A percentile compares a stretch with the other conserved stretches of the same genome.
Evolutionary conservation across 1,139 yeast species (phyloP).

Genomic region (Sugiyamaella japonica): DNA sequence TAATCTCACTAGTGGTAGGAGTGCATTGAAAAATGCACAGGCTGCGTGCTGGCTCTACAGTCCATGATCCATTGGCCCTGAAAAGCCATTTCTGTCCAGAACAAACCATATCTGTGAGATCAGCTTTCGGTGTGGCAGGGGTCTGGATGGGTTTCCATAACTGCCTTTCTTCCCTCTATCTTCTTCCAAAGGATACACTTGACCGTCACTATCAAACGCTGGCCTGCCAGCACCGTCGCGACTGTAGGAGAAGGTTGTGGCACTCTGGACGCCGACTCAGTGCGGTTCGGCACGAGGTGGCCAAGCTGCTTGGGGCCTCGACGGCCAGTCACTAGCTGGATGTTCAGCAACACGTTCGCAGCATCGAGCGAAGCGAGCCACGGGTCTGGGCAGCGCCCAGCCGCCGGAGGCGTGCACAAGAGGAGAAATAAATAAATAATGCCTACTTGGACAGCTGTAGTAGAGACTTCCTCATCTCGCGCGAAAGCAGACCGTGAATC

Average conservation of each 20-base stretch:
- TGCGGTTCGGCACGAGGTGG: too few species aligned
- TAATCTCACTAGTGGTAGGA: constrained; percentile 20
- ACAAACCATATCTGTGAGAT: constrained; percentile 3
- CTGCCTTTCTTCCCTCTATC: constrained; percentile 28
- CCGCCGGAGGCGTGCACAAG: too few species aligned
- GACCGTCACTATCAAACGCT: constrained; percentile 23
- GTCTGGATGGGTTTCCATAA: constrained; percentile 21
- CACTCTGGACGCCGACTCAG: too few species aligned
- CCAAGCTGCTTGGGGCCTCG: too few species aligned
- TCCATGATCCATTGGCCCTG: constrained; percentile 15
- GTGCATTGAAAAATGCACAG: constrained; percentile 24
- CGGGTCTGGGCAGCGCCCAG: too few species aligned
- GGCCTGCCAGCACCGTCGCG: too few species aligned
- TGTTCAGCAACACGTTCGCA: too few species aligned
- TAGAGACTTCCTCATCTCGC: constrained; percentile 31
- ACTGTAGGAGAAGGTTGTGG: too few species aligned
- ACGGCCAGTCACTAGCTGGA: too few species aligned
- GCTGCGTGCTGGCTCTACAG: constrained; percentile 21
- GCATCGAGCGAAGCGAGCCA: too few species aligned
- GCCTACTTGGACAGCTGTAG: constrained; percentile 7
- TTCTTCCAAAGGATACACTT: constrained; percentile 19
- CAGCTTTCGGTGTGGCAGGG: constrained; percentile 1
- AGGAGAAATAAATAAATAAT: not conserved
- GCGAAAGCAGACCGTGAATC: constrained; percentile 37
- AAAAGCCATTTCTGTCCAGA: constrained; percentile 2